Evolutionary conservation across 2,329 filamentous ascomycete genomes (phyloP).

Genomic region (Amesomyces nigricolor): DNA sequence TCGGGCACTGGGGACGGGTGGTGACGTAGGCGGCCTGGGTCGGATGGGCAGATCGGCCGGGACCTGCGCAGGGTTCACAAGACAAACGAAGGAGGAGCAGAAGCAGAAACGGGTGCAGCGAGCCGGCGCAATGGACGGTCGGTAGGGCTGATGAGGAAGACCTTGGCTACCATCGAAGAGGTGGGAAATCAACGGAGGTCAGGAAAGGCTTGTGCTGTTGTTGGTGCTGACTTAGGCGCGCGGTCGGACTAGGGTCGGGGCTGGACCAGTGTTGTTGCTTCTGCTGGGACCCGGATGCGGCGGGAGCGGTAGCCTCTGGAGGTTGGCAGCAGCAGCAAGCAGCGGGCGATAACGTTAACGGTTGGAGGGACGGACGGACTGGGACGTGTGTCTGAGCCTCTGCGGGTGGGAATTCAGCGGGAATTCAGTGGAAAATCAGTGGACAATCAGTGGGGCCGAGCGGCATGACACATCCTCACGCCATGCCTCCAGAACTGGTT

Average conservation of each 20-base stretch:
- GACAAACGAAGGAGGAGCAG: neutral
- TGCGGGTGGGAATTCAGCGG: too few relatives aligned
- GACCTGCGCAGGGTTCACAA: constrained; percentile 5
- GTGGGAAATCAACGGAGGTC: neutral
- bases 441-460: constrained; percentile 2
- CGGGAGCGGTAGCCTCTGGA: neutral
- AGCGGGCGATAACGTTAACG: too few relatives aligned
- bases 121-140: neutral
- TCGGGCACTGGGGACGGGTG: neutral
- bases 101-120: neutral
- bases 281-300: constrained; percentile 2
- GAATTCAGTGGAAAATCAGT: neutral
- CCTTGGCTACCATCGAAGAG: neutral
- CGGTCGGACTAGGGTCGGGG: neutral
- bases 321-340: neutral
- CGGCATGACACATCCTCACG: neutral
- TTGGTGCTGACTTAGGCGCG: neutral
- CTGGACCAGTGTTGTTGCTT: neutral
- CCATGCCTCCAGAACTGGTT: too few relatives aligned
- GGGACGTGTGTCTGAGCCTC: too few relatives aligned
- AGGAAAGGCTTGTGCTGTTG: neutral
- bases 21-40: constrained; percentile 9
- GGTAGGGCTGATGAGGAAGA: neutral
- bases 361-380: too few relatives aligned
- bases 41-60: constrained; percentile 5